A percentile compares a stretch with the other conserved stretches of the same genome.
phyloP scores from a whole-genome alignment of 306 rosid genomes.

The Pyrus communis region DNA sequence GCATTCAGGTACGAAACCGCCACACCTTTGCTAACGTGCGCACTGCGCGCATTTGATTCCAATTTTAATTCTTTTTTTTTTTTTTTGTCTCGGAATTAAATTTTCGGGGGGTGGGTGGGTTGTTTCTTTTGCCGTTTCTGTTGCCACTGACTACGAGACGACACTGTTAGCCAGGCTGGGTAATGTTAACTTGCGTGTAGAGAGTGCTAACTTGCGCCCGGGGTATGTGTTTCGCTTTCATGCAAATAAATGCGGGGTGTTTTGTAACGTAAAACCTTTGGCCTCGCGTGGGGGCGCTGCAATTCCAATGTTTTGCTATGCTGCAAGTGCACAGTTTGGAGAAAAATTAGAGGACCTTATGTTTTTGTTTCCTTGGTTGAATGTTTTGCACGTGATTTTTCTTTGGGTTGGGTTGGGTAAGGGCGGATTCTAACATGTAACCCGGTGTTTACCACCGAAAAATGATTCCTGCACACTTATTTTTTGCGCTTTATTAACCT shows the following conservation, averaged over 20 bases:
- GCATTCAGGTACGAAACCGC: constrained; percentile 64
- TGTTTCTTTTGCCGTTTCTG: constrained; percentile 6
- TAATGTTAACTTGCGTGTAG: not conserved
- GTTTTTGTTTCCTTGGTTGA: not conserved
- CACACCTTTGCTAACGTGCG: constrained; percentile 1
- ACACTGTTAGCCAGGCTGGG: constrained; percentile 34
- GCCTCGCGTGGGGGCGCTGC: not conserved
- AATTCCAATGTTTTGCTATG: not conserved
- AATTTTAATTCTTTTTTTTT: not conserved
- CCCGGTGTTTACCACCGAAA: no score
- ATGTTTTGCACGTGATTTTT: constrained; percentile 20
- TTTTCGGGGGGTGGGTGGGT: not conserved
- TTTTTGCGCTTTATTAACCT: no score
- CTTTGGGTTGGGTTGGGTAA: not conserved
- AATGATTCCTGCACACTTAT: no score
- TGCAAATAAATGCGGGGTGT: constrained; percentile 24
- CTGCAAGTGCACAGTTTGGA: not conserved
- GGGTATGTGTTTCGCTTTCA: not conserved
- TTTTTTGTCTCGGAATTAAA: no score
- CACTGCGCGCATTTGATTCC: not conserved
- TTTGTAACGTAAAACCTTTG: constrained; percentile 1
- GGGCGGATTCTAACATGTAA: no score
- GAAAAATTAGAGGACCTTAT: constrained; percentile 15
- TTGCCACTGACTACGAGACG: constrained; percentile 16
- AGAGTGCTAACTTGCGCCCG: constrained; percentile 6